Evolutionary conservation across 2,329 filamentous ascomycete genomes (phyloP).

Genomic region (Chaetomium globosum): DNA sequence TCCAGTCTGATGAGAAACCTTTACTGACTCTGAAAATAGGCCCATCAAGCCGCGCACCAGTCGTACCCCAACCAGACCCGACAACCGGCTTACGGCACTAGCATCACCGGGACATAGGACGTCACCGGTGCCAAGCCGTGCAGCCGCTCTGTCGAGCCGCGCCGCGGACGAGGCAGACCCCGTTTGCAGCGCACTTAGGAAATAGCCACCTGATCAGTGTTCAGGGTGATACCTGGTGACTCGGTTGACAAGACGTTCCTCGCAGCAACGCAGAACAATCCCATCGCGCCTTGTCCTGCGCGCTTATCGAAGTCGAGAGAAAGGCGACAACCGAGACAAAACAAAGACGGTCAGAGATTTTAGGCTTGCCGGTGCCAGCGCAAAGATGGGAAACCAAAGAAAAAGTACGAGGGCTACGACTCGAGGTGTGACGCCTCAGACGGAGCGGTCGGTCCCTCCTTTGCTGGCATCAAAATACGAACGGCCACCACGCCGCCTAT

Average conservation of each 20-base stretch:
- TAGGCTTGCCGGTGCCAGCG: constrained; percentile 14
- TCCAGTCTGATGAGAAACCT: constrained; percentile 38
- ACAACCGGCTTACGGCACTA: constrained; percentile 59
- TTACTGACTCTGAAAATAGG: constrained; percentile 52
- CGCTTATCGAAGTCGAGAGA: constrained; percentile 19
- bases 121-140: constrained; percentile 7
- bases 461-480: background rate
- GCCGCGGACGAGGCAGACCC: constrained; percentile 23
- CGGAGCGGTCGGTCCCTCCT: constrained; percentile 9
- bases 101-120: constrained; percentile 59
- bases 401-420: background rate
- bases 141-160: constrained; percentile 21
- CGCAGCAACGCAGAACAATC: constrained; percentile 19
- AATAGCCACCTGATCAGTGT: constrained; percentile 33
- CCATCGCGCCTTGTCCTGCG: constrained; percentile 3
- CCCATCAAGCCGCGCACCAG: constrained; percentile 49
- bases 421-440: background rate
- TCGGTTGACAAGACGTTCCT: constrained; percentile 28
- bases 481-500: background rate
- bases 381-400: background rate
- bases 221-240: constrained; percentile 40
- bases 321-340: constrained; percentile 31
- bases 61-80: constrained; percentile 48
- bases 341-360: constrained; percentile 31
- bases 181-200: constrained; percentile 14